Evolutionary conservation across 768 basidiomycete species (phyloP), one percentile per base, ranked within the genome.

Genomic region (Collybia sordida): DNA sequence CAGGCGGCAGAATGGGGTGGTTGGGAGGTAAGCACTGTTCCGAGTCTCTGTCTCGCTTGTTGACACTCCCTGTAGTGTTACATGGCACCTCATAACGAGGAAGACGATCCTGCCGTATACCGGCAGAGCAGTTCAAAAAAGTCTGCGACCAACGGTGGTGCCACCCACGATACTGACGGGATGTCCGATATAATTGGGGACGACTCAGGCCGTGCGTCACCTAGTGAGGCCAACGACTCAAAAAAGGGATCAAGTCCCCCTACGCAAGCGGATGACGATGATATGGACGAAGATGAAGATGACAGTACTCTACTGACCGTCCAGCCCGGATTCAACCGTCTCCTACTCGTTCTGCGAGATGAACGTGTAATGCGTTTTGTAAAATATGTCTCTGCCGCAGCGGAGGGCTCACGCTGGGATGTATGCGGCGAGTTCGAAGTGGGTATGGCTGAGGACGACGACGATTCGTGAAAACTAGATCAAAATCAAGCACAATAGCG

Each of bases 81-180:
- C 67, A 89, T 97, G 82, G 90, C 93, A 1, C 90, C 92, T 36
- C 93, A 96, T 55, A 87, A 95, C 54, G 93, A 91, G 58, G 92
- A 93, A 61, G 94, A 96, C 55, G 95, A 98, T 65, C 94, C 94
- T 12, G 93, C 95, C 1, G 88, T 97, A 14, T 98, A 96, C 65
- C 87, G 93, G 23, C 80, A 82, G 15, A 79, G 83, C 18, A 74
- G 76, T 15, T 67, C 72, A 35, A 76, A 77, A 62, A 76, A 75
- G 51, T 34, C 55, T 3, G 44, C 56, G 8, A 24, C 56, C 3
- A 63, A 70, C 40, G 59, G 40, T 22, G 50, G 56, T 7, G 52
- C 61, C n/a, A 39, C 59, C 23, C 49, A 50, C 3, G 47, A 40
- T 27, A 38, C 15, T 7, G 31, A 28, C 18, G 42, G 23, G 27